phyloP scores from a whole-genome alignment of 108 stramenopile species.

The Skeletonema tropicum region DNA sequence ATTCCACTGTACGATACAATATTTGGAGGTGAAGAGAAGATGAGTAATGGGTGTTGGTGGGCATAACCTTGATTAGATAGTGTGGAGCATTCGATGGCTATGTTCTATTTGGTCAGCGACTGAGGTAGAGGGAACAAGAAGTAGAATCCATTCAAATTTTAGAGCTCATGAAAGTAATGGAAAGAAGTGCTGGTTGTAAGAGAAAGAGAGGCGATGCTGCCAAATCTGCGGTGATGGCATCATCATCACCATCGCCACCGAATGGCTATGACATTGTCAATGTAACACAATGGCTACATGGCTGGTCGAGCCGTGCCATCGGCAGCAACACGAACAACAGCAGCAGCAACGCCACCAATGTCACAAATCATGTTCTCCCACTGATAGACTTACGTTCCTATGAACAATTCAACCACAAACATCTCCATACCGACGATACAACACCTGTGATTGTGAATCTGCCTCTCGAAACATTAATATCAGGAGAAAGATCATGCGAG shows the following conservation, averaged over 20 bases:
- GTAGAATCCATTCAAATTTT: too few relatives aligned
- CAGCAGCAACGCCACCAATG: neutral
- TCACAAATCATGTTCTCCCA: constrained; percentile 19
- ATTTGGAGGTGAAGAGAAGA: too few relatives aligned
- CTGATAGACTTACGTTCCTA: constrained; percentile 37
- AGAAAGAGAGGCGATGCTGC: too few relatives aligned
- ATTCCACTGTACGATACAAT: too few relatives aligned
- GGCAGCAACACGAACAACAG: neutral
- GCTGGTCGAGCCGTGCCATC: neutral
- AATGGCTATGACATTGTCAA: constrained; percentile 3
- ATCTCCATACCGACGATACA: constrained; percentile 7
- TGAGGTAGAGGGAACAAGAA: too few relatives aligned
- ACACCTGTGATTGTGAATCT: constrained; percentile 35
- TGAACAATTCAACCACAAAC: constrained; percentile 18
- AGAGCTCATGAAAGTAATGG: too few relatives aligned
- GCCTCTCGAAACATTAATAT: constrained; percentile 29
- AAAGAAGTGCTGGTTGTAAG: too few relatives aligned
- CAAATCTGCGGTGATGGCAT: too few relatives aligned
- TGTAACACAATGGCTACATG: constrained; percentile 3
- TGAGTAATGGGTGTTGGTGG: too few relatives aligned
- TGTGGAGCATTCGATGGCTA: too few relatives aligned
- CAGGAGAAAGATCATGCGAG: constrained; percentile 59
- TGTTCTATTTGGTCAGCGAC: too few relatives aligned
- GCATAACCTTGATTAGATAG: too few relatives aligned
- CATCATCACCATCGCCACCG: neutral